Evolutionary conservation across 257 asterid genomes (phyloP), one percentile per base, ranked within the genome.

Genomic region (Solanum chmielewskii): DNA sequence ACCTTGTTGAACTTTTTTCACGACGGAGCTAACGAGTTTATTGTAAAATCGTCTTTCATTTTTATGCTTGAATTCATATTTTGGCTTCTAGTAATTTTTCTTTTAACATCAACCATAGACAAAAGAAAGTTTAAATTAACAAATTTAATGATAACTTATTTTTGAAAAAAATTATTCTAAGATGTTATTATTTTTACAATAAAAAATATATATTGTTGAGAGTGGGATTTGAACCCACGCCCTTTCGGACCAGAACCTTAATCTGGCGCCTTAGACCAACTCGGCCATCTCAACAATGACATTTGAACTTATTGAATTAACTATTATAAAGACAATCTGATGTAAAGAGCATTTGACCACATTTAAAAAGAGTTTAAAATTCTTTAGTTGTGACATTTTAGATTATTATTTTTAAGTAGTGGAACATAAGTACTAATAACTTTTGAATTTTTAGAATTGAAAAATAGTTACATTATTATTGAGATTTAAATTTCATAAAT

Each of bases 201-300:
- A 4, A 45, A 4, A 2, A 18, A 18, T 3, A 3, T 1, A 9
- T 20, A 8, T 21, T 59, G 13, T 59, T 59, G 68, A 59, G 66
- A 59, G 66, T 59, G 25, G 25, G 12, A 96, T 95, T 95, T 87
- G 96, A 95, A 96, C 98, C 98, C 98, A 94, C 98, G 98, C 98
- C 98, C 98, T 95, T 96, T 95, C 98, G 97, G 99, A 96, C 98
- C 98, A 95, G 96, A 97, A 97, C 99, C 99, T 95, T 97, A 93
- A 93, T 94, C 98, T 95, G 97, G 97, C 96, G 98, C 99, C 98
- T 94, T 95, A 95, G 98, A 97, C 99, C 98, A 96, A 94, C 98
- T 97, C 98, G 97, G 97, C 98, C 99, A 96, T 97, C 91, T 94
- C 99, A 95, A 95, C 98, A 2, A 1, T 20, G 6, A 37, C 1